These are phyloP conservation scores for Pseudoperonospora humuli DNA, from an alignment of 352 stramenopile genomes.

Conservation along the genomic window DNA sequence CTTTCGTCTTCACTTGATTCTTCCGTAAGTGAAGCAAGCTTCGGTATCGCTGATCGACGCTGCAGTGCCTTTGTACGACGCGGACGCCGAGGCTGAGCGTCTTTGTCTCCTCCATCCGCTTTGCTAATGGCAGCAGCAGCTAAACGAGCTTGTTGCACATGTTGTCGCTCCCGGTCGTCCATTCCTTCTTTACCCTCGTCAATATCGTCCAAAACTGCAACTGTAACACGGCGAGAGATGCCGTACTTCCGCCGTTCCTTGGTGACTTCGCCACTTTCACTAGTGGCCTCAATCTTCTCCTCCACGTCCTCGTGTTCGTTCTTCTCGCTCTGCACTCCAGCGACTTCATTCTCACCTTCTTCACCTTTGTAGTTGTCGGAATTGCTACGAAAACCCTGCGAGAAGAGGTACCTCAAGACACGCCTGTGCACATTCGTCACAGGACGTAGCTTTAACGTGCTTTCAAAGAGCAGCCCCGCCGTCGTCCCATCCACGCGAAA, in stretches of 20 bases:
- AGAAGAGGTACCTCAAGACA: conserved; percentile 59
- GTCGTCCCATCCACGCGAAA: conserved; percentile 68
- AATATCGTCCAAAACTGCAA: conserved; percentile 40
- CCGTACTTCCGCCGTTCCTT: conserved; percentile 15
- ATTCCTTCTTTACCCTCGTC: conserved; percentile 33
- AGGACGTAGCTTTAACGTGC: conserved; percentile 57
- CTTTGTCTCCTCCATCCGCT: not conserved
- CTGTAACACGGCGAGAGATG: conserved; percentile 35
- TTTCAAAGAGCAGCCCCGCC: conserved; percentile 55
- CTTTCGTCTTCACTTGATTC: conserved; percentile 24
- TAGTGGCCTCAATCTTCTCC: conserved; percentile 11
- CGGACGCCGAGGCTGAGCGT: conserved; percentile 7
- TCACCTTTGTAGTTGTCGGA: conserved; percentile 19
- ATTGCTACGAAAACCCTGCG: conserved; percentile 39
- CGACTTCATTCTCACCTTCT: not conserved
- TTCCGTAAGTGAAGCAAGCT: conserved; percentile 35
- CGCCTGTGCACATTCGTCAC: conserved; percentile 49
- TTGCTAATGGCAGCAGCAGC: conserved; percentile 23
- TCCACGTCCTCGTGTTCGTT: not conserved
- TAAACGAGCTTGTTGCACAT: conserved; percentile 31
- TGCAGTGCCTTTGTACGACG: conserved; percentile 41
- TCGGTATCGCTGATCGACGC: conserved; percentile 29
- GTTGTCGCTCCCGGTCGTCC: conserved; percentile 27
- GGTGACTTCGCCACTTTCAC: not conserved
- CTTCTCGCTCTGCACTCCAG: not conserved